Percentiles rank a stretch among this genome's conserved stretches.
Evolutionary conservation across 2,329 filamentous ascomycete species (phyloP).

Genomic region (Microdochium paspali): DNA sequence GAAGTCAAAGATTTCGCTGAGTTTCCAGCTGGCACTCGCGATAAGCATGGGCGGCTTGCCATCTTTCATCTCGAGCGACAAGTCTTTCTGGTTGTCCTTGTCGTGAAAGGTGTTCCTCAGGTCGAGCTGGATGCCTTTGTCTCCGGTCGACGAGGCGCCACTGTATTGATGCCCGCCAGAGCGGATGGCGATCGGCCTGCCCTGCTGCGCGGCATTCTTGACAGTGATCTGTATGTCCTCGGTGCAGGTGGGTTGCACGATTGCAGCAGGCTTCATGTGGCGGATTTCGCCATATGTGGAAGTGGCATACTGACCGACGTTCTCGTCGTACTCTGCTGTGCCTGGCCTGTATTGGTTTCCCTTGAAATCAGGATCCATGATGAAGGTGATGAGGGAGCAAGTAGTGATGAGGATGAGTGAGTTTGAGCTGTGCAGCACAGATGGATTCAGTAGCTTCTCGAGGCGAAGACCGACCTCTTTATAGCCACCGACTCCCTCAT

Average conservation of each 20-base stretch:
- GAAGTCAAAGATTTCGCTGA: slow-evolving; percentile 32
- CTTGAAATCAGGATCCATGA: too few relatives aligned
- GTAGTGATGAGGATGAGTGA: too few relatives aligned
- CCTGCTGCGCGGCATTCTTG: slow-evolving; percentile 27
- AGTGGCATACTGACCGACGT: slow-evolving; percentile 29
- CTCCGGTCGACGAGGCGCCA: slow-evolving; percentile 34
- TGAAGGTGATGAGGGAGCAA: too few relatives aligned
- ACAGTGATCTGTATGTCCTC: slow-evolving; percentile 30
- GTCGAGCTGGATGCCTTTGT: slow-evolving; percentile 35
- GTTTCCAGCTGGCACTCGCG: slow-evolving; percentile 28
- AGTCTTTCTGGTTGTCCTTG: slow-evolving; percentile 10
- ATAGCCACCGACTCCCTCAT: too few relatives aligned
- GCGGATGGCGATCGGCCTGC: slow-evolving; percentile 31
- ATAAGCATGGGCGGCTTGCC: slow-evolving; percentile 23
- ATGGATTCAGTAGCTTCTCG: too few relatives aligned
- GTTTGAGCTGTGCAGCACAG: too few relatives aligned
- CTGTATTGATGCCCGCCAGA: slow-evolving; percentile 40
- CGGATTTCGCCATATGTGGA: slow-evolving; percentile 30
- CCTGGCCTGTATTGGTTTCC: too few relatives aligned
- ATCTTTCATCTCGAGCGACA: neutral
- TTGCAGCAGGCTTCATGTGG: slow-evolving; percentile 31
- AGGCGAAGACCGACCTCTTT: too few relatives aligned
- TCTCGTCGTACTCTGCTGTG: neutral
- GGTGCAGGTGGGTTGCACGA: slow-evolving; percentile 30
- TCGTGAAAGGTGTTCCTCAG: slow-evolving; percentile 26